These are phyloP conservation scores for Cyberlindnera maclurae DNA, from an alignment of 805 yeast species.

Conservation along the genomic window DNA sequence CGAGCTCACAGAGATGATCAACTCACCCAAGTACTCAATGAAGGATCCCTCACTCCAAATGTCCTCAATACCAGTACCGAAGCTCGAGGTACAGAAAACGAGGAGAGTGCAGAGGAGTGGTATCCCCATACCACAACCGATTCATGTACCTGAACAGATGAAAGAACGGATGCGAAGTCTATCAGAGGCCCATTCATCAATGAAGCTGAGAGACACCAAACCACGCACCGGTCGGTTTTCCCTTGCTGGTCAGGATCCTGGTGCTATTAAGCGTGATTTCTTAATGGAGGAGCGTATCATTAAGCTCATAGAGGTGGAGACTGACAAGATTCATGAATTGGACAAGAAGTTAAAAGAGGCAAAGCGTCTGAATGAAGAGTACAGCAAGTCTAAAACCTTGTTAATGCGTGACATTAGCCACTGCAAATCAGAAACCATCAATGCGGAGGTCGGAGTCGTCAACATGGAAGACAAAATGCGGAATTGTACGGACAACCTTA, in stretches of 20 bases:
- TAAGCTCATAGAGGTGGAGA: slow-evolving; percentile 8
- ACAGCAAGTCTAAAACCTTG: slow-evolving; percentile 1
- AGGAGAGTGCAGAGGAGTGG: not conserved
- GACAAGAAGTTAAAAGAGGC: slow-evolving; percentile 8
- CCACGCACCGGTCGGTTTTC: not conserved
- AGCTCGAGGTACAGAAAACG: not conserved
- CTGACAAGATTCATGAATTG: slow-evolving; percentile 7
- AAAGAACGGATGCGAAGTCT: slow-evolving; percentile 1
- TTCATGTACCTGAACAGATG: slow-evolving; percentile 1
- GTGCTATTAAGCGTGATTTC: slow-evolving; percentile 10
- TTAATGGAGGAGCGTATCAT: slow-evolving; percentile 6
- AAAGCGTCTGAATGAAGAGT: slow-evolving; percentile 4
- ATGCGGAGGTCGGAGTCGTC: slow-evolving; percentile 10
- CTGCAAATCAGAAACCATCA: slow-evolving; percentile 11
- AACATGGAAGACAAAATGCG: slow-evolving; percentile 11
- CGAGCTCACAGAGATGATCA: slow-evolving; percentile 14
- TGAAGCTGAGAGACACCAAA: not conserved
- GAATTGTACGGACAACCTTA: not conserved
- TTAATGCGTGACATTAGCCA: slow-evolving; percentile 3
- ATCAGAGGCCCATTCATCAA: slow-evolving; percentile 1
- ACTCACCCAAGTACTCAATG: slow-evolving; percentile 13
- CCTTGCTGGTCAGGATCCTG: slow-evolving; percentile 9
- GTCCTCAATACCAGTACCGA: not conserved
- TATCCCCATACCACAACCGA: not conserved
- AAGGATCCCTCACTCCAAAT: not conserved